phyloP scores from a whole-genome alignment of 1,284 basidiomycete genomes.

The Caloboletus firmus region DNA sequence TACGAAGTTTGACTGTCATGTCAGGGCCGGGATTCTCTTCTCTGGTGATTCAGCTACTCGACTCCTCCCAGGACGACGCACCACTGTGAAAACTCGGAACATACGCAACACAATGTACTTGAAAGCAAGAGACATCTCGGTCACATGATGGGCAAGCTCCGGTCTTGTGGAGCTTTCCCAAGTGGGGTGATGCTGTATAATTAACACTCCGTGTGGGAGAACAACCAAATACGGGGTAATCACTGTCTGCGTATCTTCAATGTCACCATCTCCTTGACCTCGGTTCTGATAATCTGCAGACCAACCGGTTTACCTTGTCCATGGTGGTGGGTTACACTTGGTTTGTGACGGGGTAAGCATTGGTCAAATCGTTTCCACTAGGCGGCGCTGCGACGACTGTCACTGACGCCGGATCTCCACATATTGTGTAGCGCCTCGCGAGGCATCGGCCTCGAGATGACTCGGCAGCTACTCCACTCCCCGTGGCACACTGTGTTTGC shows the following conservation, averaged over 20 bases:
- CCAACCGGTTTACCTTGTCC: background rate
- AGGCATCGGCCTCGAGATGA: constrained; percentile 41
- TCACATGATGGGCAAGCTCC: background rate
- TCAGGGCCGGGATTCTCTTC: background rate
- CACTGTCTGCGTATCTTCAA: background rate
- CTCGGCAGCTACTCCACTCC: constrained; percentile 33
- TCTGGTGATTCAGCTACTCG: background rate
- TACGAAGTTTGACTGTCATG: background rate
- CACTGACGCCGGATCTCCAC: background rate
- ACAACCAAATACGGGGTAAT: background rate
- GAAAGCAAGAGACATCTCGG: too few relatives aligned
- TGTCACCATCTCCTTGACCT: background rate
- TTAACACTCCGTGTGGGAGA: background rate
- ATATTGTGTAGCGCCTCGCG: constrained; percentile 34
- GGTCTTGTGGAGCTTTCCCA: background rate
- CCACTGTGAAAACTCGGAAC: too few relatives aligned
- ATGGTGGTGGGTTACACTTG: background rate
- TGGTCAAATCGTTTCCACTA: background rate
- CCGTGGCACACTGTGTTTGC: constrained; percentile 35
- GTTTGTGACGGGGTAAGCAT: background rate
- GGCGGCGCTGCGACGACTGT: background rate
- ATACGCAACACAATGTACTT: too few relatives aligned
- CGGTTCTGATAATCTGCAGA: background rate
- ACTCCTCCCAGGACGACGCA: background rate
- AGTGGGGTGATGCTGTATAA: background rate